phyloP scores from a whole-genome alignment of 257 asterid genomes.

The Solanum virginianum region DNA sequence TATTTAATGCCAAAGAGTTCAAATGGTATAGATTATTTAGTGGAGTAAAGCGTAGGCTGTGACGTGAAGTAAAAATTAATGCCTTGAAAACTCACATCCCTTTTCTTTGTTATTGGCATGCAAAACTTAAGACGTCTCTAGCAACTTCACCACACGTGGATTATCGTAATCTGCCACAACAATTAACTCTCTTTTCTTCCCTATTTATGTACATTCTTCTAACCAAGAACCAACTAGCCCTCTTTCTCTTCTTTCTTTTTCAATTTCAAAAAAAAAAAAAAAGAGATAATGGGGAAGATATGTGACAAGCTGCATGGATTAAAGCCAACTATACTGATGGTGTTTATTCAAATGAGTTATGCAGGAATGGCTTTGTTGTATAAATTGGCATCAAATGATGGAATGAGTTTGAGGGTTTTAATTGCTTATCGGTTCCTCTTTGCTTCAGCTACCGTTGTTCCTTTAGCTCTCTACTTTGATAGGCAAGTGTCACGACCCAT shows the following conservation, averaged over 20 bases:
- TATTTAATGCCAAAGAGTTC: too few relatives aligned
- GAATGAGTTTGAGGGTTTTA: slow-evolving; percentile 35
- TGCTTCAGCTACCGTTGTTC: slow-evolving; percentile 38
- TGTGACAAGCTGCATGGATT: slow-evolving; percentile 27
- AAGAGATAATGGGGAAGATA: slow-evolving; percentile 14
- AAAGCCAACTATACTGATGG: slow-evolving; percentile 56
- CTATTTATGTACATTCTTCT: neutral
- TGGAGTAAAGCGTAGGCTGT: neutral
- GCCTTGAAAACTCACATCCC: neutral
- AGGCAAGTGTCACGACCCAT: slow-evolving; percentile 13
- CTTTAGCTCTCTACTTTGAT: slow-evolving; percentile 52
- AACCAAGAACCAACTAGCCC: neutral
- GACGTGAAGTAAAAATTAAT: neutral
- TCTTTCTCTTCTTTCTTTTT: neutral
- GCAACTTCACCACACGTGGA: neutral
- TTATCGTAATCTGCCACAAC: neutral
- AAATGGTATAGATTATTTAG: neutral
- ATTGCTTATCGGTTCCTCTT: slow-evolving; percentile 58
- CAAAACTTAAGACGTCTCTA: neutral
- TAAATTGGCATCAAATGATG: slow-evolving; percentile 38
- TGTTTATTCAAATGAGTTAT: slow-evolving; percentile 20
- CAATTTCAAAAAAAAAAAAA: neutral
- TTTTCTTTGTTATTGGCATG: neutral
- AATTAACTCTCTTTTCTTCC: neutral
- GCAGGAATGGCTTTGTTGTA: slow-evolving; percentile 33